Percentiles rank a stretch among this genome's conserved stretches.
phyloP scores from a whole-genome alignment of 2,329 filamentous ascomycete genomes.

The Phaeophleospora eucalypticola region DNA sequence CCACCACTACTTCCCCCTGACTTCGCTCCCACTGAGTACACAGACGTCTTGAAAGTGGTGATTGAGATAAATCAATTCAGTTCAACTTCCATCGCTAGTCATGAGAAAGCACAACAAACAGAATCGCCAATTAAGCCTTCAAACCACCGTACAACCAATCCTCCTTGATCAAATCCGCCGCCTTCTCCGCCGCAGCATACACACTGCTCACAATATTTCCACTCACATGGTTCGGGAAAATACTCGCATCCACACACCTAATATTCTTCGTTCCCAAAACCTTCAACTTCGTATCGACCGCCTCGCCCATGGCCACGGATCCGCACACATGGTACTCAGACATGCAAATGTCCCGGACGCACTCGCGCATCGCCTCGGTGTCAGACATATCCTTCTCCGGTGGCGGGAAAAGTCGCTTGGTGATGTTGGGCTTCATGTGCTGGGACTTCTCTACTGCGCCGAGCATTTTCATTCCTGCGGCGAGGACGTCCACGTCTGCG shows the following conservation, averaged over 20 bases:
- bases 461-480: conserved; percentile 35
- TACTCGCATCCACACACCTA: conserved; percentile 35
- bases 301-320: conserved; percentile 40
- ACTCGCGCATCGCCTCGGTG: conserved; percentile 24
- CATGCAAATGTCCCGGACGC: conserved; percentile 23
- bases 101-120: no score
- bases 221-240: conserved; percentile 31
- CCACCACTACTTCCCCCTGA: no score
- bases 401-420: conserved; percentile 32
- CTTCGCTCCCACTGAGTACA: no score
- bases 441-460: conserved; percentile 42
- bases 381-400: conserved; percentile 22
- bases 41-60: no score
- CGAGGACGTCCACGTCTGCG: conserved; percentile 42
- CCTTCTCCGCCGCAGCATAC: conserved; percentile 33
- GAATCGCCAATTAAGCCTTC: conserved; percentile 4
- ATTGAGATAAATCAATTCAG: no score
- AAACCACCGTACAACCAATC: conserved; percentile 23
- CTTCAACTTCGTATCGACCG: conserved; percentile 35
- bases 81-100: no score
- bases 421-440: conserved; percentile 41
- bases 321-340: conserved; percentile 42
- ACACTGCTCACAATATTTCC: conserved; percentile 29
- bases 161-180: conserved; percentile 32
- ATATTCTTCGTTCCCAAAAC: conserved; percentile 37